Percentiles rank a stretch among this genome's conserved stretches.
Conservation (phyloP, 2,329 filamentous ascomycete genomes). For the Colletotrichum filicis region DNA sequence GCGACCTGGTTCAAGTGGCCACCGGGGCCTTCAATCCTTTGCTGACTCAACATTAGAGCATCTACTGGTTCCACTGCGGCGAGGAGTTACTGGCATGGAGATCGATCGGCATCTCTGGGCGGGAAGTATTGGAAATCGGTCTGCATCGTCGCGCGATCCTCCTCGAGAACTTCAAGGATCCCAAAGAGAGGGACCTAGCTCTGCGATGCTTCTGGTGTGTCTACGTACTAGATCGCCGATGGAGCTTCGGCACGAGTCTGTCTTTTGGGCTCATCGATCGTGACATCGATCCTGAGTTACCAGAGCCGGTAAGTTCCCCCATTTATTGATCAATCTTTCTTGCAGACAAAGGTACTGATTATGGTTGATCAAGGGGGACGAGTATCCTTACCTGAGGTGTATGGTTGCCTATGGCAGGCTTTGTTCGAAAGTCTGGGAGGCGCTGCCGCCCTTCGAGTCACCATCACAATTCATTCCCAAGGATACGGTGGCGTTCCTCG, state of each 20-base stretch:
- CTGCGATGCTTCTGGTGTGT: slow-evolving; percentile 60
- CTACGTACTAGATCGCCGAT: slow-evolving; percentile 62
- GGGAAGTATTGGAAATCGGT: slow-evolving; percentile 59
- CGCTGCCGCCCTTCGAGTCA: slow-evolving; percentile 51
- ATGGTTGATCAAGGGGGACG: slow-evolving; percentile 39
- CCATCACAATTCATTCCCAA: slow-evolving; percentile 45
- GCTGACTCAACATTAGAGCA: slow-evolving; percentile 42
- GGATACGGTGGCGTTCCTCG: slow-evolving; percentile 52
- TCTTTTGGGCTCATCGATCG: slow-evolving; percentile 60
- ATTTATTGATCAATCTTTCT: not conserved
- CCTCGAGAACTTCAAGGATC: slow-evolving; percentile 49
- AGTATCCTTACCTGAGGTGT: slow-evolving; percentile 54
- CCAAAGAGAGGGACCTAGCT: slow-evolving; percentile 43
- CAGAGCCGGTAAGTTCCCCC: slow-evolving; percentile 49
- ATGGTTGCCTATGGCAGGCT: slow-evolving; percentile 60
- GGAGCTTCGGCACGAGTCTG: slow-evolving; percentile 62
- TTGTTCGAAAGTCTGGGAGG: slow-evolving; percentile 58
- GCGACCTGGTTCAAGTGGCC: not conserved
- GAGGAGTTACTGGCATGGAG: slow-evolving; percentile 62
- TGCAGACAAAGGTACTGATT: rapidly evolving
- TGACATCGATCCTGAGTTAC: slow-evolving; percentile 60
- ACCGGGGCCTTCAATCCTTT: rapidly evolving
- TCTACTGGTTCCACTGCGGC: slow-evolving; percentile 57
- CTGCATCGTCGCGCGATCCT: slow-evolving; percentile 58
- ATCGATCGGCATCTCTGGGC: slow-evolving; percentile 56